Conservation (phyloP, 2,329 filamentous ascomycete species). For the Raffaelea ambrosiae region DNA sequence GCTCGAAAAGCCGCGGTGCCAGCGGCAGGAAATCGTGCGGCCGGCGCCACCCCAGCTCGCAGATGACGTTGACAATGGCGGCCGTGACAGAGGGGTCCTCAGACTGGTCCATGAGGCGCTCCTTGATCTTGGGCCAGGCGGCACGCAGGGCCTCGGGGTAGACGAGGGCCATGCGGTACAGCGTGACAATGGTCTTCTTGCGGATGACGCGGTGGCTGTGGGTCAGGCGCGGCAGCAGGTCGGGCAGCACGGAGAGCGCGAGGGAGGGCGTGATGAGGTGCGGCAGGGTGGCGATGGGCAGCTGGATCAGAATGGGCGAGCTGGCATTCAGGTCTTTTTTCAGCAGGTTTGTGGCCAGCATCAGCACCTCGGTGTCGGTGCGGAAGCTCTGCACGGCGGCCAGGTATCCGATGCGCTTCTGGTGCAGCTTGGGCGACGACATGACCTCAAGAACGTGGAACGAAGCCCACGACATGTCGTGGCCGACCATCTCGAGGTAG, state of each 20-base stretch:
- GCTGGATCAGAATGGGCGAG: conserved; percentile 66
- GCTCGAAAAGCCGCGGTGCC: conserved; percentile 83
- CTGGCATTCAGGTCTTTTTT: conserved; percentile 85
- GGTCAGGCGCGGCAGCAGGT: conserved; percentile 75
- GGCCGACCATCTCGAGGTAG: conserved; percentile 97
- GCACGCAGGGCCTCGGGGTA: conserved; percentile 89
- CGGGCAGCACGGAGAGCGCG: conserved; percentile 78
- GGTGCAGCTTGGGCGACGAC: conserved; percentile 88
- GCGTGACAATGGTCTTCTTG: conserved; percentile 92
- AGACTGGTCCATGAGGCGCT: conserved; percentile 78
- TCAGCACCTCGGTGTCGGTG: conserved; percentile 90
- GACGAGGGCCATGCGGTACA: conserved; percentile 90
- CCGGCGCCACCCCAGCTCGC: conserved; percentile 87
- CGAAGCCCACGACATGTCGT: conserved; percentile 99
- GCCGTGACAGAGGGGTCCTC: conserved; percentile 92
- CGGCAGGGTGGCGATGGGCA: conserved; percentile 84
- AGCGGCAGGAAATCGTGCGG: conserved; percentile 90
- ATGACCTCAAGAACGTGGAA: conserved; percentile 99
- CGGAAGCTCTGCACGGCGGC: conserved; percentile 94
- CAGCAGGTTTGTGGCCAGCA: conserved; percentile 91
- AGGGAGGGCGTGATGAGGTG: conserved; percentile 91
- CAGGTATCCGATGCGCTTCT: conserved; percentile 92
- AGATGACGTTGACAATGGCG: conserved; percentile 93
- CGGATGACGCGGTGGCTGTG: conserved; percentile 80
- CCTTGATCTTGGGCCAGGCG: conserved; percentile 96